phyloP scores from a whole-genome alignment of 78 protist genomes.

The Monosiga brevicollis region DNA sequence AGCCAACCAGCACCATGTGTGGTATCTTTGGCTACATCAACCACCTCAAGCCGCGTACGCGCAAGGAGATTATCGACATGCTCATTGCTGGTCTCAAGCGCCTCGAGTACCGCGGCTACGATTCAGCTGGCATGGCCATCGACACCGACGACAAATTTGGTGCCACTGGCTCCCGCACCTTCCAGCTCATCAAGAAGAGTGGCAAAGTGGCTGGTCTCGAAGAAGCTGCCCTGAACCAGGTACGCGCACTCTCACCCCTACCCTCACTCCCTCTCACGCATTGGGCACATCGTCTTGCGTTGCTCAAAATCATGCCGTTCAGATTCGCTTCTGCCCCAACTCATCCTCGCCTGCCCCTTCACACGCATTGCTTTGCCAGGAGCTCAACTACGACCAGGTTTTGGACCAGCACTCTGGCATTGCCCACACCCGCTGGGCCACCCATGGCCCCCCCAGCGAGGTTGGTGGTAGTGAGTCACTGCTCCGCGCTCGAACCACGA shows the following conservation, averaged over 20 bases:
- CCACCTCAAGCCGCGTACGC: neutral
- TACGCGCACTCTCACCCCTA: too few species aligned
- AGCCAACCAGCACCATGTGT: too few species aligned
- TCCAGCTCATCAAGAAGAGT: conserved; percentile 1
- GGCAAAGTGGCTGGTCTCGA: conserved; percentile 26
- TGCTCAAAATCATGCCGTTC: too few species aligned
- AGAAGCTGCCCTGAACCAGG: neutral
- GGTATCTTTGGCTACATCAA: conserved; percentile 68
- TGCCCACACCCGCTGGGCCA: conserved; percentile 94
- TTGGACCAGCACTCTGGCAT: conserved; percentile 46
- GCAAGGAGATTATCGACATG: neutral
- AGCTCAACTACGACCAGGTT: neutral
- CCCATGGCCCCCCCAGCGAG: conserved; percentile 71
- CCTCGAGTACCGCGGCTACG: conserved; percentile 88
- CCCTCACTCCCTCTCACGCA: too few species aligned
- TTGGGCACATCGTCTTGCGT: too few species aligned
- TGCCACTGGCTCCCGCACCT: too few species aligned
- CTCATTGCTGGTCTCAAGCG: conserved; percentile 57
- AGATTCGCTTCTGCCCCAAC: too few species aligned
- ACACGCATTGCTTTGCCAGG: too few species aligned
- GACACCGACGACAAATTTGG: neutral
- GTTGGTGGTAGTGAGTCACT: too few species aligned
- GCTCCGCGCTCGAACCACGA: neutral
- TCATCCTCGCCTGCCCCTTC: too few species aligned
- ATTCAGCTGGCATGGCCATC: conserved; percentile 63